Conservation (phyloP, 805 yeast genomes). For the Lipomyces mesembrius region DNA sequence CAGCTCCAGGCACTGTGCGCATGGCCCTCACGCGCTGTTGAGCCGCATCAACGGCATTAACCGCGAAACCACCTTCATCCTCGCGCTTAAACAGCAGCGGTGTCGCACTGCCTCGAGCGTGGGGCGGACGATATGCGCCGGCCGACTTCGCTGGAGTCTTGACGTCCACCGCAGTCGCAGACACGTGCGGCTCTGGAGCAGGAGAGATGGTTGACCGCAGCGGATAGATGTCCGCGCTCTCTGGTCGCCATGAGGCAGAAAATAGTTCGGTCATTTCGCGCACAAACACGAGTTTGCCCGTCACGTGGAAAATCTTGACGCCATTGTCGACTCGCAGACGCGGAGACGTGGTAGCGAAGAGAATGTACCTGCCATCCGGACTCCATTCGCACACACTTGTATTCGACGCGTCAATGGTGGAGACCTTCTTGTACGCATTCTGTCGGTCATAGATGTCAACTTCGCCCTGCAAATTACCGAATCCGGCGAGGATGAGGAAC, state of each 20-base stretch:
- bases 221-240: conserved; percentile 57
- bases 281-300: conserved; percentile 77
- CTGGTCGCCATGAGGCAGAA: conserved; percentile 83
- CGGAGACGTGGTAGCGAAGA: conserved; percentile 97
- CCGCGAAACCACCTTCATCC: conserved; percentile 37
- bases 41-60: conserved; percentile 33
- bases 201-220: conserved; percentile 46
- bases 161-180: conserved; percentile 59
- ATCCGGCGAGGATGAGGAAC: conserved; percentile 91
- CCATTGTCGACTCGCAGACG: conserved; percentile 96
- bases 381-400: conserved; percentile 98
- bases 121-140: conserved; percentile 98
- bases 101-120: conserved; percentile 63
- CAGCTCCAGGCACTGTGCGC: conserved; percentile 44
- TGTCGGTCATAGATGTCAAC: conserved; percentile 94
- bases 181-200: conserved; percentile 70
- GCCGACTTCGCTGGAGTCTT: conserved; percentile 59
- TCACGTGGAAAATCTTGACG: conserved; percentile 88
- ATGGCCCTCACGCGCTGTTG: conserved; percentile 28
- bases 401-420: conserved; percentile 87
- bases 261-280: conserved; percentile 82
- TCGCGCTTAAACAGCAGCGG: conserved; percentile 43
- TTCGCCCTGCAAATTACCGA: conserved; percentile 96
- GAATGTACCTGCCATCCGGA: conserved; percentile 90
- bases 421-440: conserved; percentile 76